phyloP scores from a whole-genome alignment of 2,329 filamentous ascomycete species.

The Tolypocladium inflatum region DNA sequence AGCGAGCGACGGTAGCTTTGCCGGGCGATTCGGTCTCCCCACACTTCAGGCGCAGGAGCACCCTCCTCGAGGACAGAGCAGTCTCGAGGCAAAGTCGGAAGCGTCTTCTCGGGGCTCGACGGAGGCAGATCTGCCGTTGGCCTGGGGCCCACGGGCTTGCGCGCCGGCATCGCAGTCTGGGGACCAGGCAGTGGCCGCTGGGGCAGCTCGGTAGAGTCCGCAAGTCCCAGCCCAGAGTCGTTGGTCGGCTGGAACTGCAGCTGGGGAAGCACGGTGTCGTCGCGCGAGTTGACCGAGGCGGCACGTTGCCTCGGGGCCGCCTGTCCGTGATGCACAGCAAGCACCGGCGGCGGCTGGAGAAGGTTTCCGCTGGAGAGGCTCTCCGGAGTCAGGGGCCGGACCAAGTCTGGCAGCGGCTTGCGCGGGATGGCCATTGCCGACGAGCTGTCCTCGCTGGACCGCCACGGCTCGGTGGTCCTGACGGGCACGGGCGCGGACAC shows the following conservation, averaged over 20 bases:
- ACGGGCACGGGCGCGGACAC: constrained; percentile 17
- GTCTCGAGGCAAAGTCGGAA: background rate
- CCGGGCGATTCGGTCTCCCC: background rate
- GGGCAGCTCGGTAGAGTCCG: background rate
- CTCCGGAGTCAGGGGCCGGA: constrained; percentile 17
- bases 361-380: constrained; percentile 5
- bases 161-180: constrained; percentile 9
- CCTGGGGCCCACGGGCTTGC: constrained; percentile 19
- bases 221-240: constrained; percentile 5
- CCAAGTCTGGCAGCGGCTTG: constrained; percentile 37
- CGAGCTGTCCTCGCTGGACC: constrained; percentile 34
- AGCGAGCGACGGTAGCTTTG: constrained; percentile 17
- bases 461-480: constrained; percentile 21
- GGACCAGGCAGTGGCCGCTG: constrained; percentile 6
- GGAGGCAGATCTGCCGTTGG: constrained; percentile 5
- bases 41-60: background rate
- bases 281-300: constrained; percentile 11
- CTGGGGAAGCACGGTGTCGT: constrained; percentile 5
- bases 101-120: background rate
- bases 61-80: background rate
- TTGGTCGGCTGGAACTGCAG: constrained; percentile 4
- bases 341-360: background rate
- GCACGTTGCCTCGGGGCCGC: constrained; percentile 4
- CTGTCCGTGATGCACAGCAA: background rate
- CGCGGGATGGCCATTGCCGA: constrained; percentile 36